phyloP scores from a whole-genome alignment of 2,329 filamentous ascomycete genomes.

The Trichophyton equinum region DNA sequence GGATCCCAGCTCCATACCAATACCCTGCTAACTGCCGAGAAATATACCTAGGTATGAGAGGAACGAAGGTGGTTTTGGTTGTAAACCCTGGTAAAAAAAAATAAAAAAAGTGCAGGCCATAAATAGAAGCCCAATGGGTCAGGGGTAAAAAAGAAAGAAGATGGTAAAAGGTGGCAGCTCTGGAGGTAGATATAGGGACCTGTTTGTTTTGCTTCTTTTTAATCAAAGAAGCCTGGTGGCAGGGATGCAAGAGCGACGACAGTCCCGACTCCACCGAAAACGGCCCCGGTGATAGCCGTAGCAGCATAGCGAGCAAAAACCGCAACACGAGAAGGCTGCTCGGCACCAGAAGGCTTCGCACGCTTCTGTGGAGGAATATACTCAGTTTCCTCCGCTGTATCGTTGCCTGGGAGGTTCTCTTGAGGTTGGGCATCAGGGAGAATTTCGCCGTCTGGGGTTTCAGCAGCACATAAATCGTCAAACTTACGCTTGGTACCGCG shows the following conservation, averaged over 20 bases:
- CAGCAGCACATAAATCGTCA: background rate
- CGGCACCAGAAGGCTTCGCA: conserved; percentile 15
- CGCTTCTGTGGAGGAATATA: conserved; percentile 17
- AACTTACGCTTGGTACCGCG: conserved; percentile 7
- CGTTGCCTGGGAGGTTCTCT: background rate
- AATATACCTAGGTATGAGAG: no score
- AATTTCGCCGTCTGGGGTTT: background rate
- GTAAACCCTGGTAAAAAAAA: no score
- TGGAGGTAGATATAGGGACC: background rate
- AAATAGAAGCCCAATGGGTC: no score
- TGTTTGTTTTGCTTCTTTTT: background rate
- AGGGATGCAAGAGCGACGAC: conserved; percentile 31
- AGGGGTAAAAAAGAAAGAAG: background rate
- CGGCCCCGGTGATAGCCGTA: conserved; percentile 28
- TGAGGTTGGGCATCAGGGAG: conserved; percentile 7
- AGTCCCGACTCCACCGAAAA: conserved; percentile 32
- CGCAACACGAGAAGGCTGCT: conserved; percentile 6
- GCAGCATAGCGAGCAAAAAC: conserved; percentile 27
- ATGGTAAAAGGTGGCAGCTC: background rate
- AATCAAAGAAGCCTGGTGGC: conserved; percentile 33
- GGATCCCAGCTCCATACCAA: no score
- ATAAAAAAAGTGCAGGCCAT: no score
- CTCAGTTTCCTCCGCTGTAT: conserved; percentile 5
- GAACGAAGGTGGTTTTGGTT: no score
- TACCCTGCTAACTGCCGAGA: no score